Conservation (phyloP, 148 eudicot genomes). For the Fagopyrum homotropicum region DNA sequence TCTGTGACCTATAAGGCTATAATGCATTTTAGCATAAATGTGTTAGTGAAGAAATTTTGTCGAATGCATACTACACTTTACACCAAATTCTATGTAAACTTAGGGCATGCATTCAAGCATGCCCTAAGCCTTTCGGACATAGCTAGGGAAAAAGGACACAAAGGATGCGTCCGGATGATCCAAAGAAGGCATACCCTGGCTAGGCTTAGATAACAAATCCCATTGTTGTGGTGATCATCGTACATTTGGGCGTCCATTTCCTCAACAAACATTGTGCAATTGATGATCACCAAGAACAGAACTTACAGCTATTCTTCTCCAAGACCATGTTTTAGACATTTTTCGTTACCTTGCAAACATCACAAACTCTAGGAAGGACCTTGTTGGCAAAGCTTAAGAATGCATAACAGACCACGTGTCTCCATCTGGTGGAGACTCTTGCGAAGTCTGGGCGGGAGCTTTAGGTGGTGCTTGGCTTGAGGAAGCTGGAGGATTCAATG, state of each 20-base stretch:
- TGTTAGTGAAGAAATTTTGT: too few relatives aligned
- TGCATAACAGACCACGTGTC: slow-evolving; percentile 93
- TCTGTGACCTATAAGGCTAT: too few relatives aligned
- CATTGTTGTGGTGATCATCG: slow-evolving; percentile 53
- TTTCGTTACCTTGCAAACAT: slow-evolving; percentile 73
- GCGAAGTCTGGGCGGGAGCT: too few relatives aligned
- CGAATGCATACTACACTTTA: too few relatives aligned
- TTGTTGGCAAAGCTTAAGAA: slow-evolving; percentile 86
- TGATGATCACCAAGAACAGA: background rate
- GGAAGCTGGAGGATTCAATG: too few relatives aligned
- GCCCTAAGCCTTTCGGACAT: background rate
- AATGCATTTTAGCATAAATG: too few relatives aligned
- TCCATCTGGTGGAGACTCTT: slow-evolving; percentile 24
- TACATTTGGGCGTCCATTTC: slow-evolving; percentile 67
- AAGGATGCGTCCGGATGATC: too few relatives aligned
- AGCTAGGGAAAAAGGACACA: background rate
- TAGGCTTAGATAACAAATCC: slow-evolving; percentile 69
- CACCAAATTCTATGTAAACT: too few relatives aligned
- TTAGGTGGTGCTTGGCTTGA: too few relatives aligned
- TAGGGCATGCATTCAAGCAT: too few relatives aligned
- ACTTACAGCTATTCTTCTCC: background rate
- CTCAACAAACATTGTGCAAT: slow-evolving; percentile 90
- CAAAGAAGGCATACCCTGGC: slow-evolving; percentile 40
- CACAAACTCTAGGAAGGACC: slow-evolving; percentile 82
- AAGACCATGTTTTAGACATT: background rate